Base-by-base conservation (phyloP, 768 basidiomycete genomes). In the Psilocybe cubensis region DNA sequence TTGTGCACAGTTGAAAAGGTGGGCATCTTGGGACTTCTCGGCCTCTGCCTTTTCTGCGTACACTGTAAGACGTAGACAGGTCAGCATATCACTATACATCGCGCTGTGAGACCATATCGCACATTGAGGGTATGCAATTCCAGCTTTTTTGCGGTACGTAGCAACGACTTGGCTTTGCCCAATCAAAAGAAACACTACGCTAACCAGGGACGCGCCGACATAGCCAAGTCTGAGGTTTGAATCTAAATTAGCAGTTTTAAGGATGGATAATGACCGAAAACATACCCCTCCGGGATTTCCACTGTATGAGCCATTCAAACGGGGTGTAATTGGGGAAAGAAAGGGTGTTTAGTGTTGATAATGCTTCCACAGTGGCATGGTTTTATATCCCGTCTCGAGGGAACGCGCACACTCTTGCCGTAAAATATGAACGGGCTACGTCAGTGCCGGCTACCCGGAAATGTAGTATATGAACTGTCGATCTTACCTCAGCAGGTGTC, bases 91-190 rank as follows among this genome's bases (percentile, higher is more conserved):
- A 4, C 35, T 10, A 2, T 0, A 17, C 12, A 17, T 38, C 5
- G 0, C 12, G 7, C 5, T 2, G n/a, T 5, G 14, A 0, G 35
- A 5, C 35, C 14, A 38, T n/a, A 38, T n/a, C n/a, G n/a, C 27
- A 55, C 54, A 18, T 48, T 55, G 54, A 4, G 54, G 54, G 38
- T 55, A 55, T 2, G 29, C n/a, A 12, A 55, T 48, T 17, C 38
- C 29, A n/a, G 54, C 54, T 9, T 24, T 45, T 40, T 48, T 55
- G 21, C 54, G 43, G 20, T 47, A 48, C 3, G 14, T 20, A 17
- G 31, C 44, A 4, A 55, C 44, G 12, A 47, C 18, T 1, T 7
- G 31, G 8, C 10, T 33, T 35, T 55, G 54, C 8, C 28, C 21
- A 17, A 55, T 12, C 3, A 55, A 31, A 18, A 55, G 11, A n/a